These are phyloP conservation scores for Paraleonurus japonicus DNA, from an alignment of 257 asterid genomes.

Conservation along the genomic window DNA sequence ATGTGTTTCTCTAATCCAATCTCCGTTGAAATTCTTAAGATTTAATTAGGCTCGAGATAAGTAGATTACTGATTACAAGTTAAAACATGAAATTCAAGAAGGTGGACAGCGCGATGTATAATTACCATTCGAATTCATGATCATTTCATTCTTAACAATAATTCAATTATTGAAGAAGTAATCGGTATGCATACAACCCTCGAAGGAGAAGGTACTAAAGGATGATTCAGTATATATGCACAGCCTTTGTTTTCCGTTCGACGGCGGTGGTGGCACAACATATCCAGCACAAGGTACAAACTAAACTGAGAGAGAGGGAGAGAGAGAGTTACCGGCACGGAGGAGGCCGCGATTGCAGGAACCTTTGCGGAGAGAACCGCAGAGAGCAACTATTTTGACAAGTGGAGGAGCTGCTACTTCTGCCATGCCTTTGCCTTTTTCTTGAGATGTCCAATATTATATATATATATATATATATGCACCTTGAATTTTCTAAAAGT, in stretches of 20 bases:
- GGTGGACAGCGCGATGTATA: no score
- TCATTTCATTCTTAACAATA: background rate
- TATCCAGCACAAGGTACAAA: background rate
- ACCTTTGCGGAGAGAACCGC: conserved; percentile 59
- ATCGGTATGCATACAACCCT: background rate
- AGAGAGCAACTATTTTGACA: conserved; percentile 48
- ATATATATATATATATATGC: no score
- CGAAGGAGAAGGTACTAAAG: background rate
- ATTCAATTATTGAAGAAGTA: background rate
- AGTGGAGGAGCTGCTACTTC: conserved; percentile 9
- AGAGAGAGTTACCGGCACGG: conserved; percentile 54
- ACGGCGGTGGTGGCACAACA: background rate
- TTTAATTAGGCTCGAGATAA: background rate
- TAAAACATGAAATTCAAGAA: no score
- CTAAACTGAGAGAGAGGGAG: background rate
- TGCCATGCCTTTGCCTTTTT: background rate
- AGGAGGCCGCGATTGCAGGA: conserved; percentile 59
- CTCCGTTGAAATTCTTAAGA: background rate
- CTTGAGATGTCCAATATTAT: no score
- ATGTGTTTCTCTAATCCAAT: background rate
- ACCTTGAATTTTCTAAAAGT: background rate
- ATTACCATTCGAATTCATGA: background rate
- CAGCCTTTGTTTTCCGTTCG: background rate
- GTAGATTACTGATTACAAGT: no score
- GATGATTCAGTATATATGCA: background rate